phyloP scores from a whole-genome alignment of 495 filamentous ascomycete species.

The Recurvomyces mirabilis region DNA sequence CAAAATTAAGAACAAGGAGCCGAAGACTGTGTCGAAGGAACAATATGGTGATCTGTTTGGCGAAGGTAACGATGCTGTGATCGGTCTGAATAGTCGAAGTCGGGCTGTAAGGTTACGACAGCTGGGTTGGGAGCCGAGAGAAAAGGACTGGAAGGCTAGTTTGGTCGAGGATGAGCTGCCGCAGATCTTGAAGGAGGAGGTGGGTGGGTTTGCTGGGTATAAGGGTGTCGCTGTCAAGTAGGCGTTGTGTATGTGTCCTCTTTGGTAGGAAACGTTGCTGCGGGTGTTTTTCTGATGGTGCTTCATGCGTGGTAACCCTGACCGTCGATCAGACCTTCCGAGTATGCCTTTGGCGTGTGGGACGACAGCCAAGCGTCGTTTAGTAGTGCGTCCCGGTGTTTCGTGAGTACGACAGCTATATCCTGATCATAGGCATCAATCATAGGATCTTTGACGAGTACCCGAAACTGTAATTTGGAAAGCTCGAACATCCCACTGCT shows the following conservation, averaged over 20 bases:
- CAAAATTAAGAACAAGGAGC: slow-evolving; percentile 19
- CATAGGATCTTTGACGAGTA: too few relatives aligned
- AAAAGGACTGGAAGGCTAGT: slow-evolving; percentile 30
- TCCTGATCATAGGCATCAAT: too few relatives aligned
- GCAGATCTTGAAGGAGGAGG: neutral
- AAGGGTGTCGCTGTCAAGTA: neutral
- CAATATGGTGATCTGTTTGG: slow-evolving; percentile 30
- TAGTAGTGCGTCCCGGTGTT: too few relatives aligned
- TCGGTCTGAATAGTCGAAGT: slow-evolving; percentile 29
- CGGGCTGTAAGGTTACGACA: slow-evolving; percentile 25
- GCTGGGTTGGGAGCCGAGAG: slow-evolving; percentile 29
- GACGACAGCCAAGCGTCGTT: too few relatives aligned
- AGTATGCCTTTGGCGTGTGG: too few relatives aligned
- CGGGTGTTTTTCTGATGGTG: too few relatives aligned
- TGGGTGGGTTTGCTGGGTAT: neutral
- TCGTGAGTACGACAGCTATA: too few relatives aligned
- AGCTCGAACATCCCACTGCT: too few relatives aligned
- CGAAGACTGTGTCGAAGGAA: slow-evolving; percentile 23
- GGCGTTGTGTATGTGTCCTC: neutral
- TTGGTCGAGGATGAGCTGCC: slow-evolving; percentile 9
- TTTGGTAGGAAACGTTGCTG: too few relatives aligned
- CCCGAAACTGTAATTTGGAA: too few relatives aligned
- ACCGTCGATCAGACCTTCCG: too few relatives aligned
- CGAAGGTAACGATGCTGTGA: slow-evolving; percentile 11
- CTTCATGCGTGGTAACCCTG: too few relatives aligned